Conservation (phyloP, 495 filamentous ascomycete species). For the Terfezia boudieri region DNA sequence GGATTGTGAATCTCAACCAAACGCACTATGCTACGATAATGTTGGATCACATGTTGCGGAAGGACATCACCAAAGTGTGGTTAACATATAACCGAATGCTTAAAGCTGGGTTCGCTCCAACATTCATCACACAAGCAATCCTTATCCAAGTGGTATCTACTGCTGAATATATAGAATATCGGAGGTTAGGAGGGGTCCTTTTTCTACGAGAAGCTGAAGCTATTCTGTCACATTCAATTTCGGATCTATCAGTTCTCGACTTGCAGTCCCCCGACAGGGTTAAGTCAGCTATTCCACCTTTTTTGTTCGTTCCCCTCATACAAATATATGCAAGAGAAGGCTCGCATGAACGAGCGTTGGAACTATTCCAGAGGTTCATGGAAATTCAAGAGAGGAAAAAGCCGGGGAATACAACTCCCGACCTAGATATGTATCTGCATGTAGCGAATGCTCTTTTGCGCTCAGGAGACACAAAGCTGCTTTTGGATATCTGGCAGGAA, state of each 20-base stretch:
- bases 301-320: slow-evolving; percentile 17
- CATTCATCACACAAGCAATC: slow-evolving; percentile 24
- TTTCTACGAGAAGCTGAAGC: slow-evolving; percentile 11
- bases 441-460: slow-evolving; percentile 16
- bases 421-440: slow-evolving; percentile 13
- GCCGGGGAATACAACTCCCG: slow-evolving; percentile 4
- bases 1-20: slow-evolving; percentile 32
- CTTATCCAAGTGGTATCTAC: slow-evolving; percentile 22
- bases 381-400: slow-evolving; percentile 2
- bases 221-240: slow-evolving; percentile 12
- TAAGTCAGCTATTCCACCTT: slow-evolving; percentile 17
- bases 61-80: slow-evolving; percentile 30
- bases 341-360: slow-evolving; percentile 1
- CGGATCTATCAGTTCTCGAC: slow-evolving; percentile 10
- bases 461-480: slow-evolving; percentile 7
- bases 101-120: slow-evolving; percentile 24
- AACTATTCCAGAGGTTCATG: slow-evolving; percentile 9
- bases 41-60: slow-evolving; percentile 33
- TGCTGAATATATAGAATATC: slow-evolving; percentile 21
- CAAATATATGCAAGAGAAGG: slow-evolving; percentile 15
- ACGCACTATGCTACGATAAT: slow-evolving; percentile 62
- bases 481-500: slow-evolving; percentile 8
- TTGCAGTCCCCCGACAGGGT: slow-evolving; percentile 11
- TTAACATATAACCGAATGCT: slow-evolving; percentile 31
- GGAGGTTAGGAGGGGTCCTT: slow-evolving; percentile 6